Conservation (phyloP, 192 early-diverging fungal genomes). For the Podila clonocystis region DNA sequence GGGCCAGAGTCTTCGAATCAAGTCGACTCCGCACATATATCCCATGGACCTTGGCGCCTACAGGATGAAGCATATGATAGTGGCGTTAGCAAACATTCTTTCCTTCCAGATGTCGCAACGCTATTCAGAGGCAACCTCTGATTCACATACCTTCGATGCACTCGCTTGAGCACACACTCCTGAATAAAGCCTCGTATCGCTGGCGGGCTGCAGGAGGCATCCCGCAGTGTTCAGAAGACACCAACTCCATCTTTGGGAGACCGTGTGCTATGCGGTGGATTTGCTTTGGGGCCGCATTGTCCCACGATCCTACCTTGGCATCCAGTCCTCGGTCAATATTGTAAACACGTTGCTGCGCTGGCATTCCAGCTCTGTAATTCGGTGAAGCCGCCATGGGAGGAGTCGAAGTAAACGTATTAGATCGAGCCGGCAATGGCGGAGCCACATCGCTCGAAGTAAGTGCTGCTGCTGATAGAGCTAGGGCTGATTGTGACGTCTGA, state of each 20-base stretch:
- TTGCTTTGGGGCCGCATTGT: conserved; percentile 8
- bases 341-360: conserved; percentile 14
- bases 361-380: conserved; percentile 14
- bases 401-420: conserved; percentile 21
- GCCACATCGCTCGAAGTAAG: conserved; percentile 8
- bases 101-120: too few species aligned
- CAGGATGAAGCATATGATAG: neutral
- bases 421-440: conserved; percentile 22
- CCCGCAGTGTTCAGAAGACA: conserved; percentile 11
- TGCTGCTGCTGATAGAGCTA: conserved; percentile 15
- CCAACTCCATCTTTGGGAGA: conserved; percentile 4
- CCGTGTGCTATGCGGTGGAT: neutral
- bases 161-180: conserved; percentile 13
- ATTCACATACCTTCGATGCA: conserved; percentile 44
- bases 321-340: neutral
- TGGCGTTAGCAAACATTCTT: too few species aligned
- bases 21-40: conserved; percentile 51
- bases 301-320: conserved; percentile 3
- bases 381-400: conserved; percentile 4
- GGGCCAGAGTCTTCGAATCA: conserved; percentile 49
- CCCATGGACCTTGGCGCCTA: conserved; percentile 49
- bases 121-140: too few species aligned
- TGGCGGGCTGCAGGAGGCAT: conserved; percentile 29
- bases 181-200: conserved; percentile 50
- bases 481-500: conserved; percentile 11